These are phyloP conservation scores for Dillenia turbinata DNA, from an alignment of 164 flowering plant species.

Conservation along the genomic window DNA sequence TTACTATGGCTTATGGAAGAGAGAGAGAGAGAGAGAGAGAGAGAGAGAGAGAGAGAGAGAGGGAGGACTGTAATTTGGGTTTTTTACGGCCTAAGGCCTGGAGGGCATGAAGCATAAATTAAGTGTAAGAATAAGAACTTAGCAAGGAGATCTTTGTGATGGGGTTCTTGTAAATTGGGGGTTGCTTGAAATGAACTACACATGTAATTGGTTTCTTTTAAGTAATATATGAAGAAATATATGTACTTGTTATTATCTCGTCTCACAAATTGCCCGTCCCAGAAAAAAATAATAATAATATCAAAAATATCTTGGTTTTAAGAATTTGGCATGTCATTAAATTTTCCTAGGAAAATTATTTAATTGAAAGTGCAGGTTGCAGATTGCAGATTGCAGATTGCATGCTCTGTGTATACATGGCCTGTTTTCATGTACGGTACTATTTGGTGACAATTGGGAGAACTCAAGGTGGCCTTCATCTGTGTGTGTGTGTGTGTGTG, in stretches of 20 bases:
- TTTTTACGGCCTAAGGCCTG: neutral
- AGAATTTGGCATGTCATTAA: neutral
- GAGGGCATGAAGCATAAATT: neutral
- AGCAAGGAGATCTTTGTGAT: constrained; percentile 11
- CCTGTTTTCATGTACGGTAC: too few relatives aligned
- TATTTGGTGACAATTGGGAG: too few relatives aligned
- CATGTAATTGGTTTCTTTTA: constrained; percentile 10
- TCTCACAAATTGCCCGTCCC: neutral
- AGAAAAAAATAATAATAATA: too few relatives aligned
- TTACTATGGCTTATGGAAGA: neutral
- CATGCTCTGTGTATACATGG: too few relatives aligned
- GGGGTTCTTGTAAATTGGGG: neutral
- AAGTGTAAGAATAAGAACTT: neutral
- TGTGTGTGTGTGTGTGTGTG: too few relatives aligned
- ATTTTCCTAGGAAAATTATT: neutral
- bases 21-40: neutral
- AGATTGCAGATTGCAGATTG: too few relatives aligned
- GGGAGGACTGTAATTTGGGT: neutral
- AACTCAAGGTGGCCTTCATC: too few relatives aligned
- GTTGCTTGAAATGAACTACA: neutral
- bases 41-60: neutral
- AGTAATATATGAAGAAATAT: constrained; percentile 4
- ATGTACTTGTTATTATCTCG: neutral
- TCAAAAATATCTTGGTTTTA: neutral
- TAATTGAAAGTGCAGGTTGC: too few relatives aligned